Evolutionary conservation across 2,329 filamentous ascomycete species (phyloP).

Genomic region (Volutella citrinella): DNA sequence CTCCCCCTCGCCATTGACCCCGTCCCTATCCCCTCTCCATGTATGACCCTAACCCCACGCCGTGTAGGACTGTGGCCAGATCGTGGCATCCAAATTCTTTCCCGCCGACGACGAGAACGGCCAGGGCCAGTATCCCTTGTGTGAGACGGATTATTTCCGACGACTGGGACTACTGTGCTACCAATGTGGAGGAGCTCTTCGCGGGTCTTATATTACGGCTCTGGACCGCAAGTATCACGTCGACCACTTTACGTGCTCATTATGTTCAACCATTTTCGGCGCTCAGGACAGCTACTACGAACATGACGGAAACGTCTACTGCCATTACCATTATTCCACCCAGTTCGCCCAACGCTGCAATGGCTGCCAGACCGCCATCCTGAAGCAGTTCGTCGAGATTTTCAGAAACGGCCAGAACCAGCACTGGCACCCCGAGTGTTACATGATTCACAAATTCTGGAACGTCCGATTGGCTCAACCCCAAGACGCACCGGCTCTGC

Average conservation of each 20-base stretch:
- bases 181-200: conserved; percentile 86
- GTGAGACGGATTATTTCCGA: conserved; percentile 96
- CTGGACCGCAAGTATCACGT: conserved; percentile 98
- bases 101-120: conserved; percentile 89
- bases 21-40: conserved; percentile 2
- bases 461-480: conserved; percentile 80
- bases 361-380: conserved; percentile 92
- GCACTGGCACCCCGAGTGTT: conserved; percentile 99
- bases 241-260: conserved; percentile 96
- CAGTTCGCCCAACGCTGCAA: conserved; percentile 95
- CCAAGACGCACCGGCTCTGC: conserved; percentile 45
- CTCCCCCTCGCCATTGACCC: neutral
- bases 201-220: conserved; percentile 96
- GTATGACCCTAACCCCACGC: conserved; percentile 15
- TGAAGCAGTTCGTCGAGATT: conserved; percentile 99
- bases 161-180: conserved; percentile 87
- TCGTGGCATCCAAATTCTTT: conserved; percentile 98
- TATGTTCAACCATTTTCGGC: conserved; percentile 96
- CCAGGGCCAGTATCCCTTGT: conserved; percentile 85
- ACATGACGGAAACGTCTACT: conserved; percentile 93
- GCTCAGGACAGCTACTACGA: conserved; percentile 99
- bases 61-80: conserved; percentile 85
- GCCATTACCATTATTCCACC: conserved; percentile 98
- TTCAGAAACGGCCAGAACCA: conserved; percentile 97
- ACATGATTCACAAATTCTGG: conserved; percentile 99